phyloP scores from a whole-genome alignment of 805 yeast genomes.

The Starmerella ratchasimensis region DNA sequence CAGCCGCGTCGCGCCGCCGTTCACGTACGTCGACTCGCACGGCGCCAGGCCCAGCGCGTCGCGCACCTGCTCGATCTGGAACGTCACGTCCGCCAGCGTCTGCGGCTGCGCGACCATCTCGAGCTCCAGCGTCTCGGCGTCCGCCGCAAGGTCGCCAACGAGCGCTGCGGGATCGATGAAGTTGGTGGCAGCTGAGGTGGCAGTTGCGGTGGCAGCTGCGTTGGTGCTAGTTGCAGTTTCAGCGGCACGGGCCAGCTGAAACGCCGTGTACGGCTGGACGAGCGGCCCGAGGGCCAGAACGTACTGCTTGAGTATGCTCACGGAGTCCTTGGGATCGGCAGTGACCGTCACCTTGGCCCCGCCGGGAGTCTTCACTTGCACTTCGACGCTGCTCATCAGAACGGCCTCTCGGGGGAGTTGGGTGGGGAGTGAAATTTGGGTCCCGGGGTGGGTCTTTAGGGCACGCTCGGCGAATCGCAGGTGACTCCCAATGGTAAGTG shows the following conservation, averaged over 20 bases:
- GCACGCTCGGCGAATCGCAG: too few species aligned
- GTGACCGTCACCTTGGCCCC: constrained; percentile 18
- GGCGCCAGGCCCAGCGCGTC: constrained; percentile 39
- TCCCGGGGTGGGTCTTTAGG: too few species aligned
- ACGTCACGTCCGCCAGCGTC: constrained; percentile 44
- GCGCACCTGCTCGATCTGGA: constrained; percentile 51
- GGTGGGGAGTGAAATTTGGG: too few species aligned
- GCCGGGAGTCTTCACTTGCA: constrained; percentile 17
- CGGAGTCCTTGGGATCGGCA: constrained; percentile 31
- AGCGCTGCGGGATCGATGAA: constrained; percentile 22
- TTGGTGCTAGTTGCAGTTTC: constrained; percentile 28
- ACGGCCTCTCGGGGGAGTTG: too few species aligned
- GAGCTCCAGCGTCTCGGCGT: constrained; percentile 26
- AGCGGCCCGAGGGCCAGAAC: constrained; percentile 44
- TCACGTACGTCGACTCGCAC: constrained; percentile 38
- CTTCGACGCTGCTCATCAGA: constrained; percentile 15
- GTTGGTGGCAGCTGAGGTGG: constrained; percentile 20
- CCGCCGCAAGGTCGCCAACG: background rate
- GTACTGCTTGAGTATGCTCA: constrained; percentile 46
- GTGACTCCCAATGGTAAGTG: too few species aligned
- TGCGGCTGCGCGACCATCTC: constrained; percentile 42
- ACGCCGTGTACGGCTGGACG: constrained; percentile 46
- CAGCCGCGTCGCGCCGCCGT: constrained; percentile 29
- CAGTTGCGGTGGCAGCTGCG: too few species aligned
- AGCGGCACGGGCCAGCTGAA: constrained; percentile 30